Base-by-base conservation (phyloP, 2,329 filamentous ascomycete genomes). In the Penicillium sumatraense region DNA sequence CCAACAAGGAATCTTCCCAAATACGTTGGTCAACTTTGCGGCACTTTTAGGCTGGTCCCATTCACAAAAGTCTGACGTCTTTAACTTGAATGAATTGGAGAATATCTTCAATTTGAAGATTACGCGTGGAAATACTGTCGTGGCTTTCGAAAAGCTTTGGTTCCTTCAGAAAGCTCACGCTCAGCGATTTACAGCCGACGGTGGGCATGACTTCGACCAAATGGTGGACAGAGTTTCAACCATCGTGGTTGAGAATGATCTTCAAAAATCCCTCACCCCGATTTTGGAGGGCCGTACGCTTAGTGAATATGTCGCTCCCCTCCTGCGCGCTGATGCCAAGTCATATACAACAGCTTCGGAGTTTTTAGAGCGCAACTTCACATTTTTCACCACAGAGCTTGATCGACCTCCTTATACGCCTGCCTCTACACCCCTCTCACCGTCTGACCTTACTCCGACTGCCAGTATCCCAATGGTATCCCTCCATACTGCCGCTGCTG, bases 81-180 rank as follows among this genome's bases (percentile, higher is more conserved):
- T 93, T 77, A 83, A 81, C 21, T 75, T 97, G 54, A 70, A 86
- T 1, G 84, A 91, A 9, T 83, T 99, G 50, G 81, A 91, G 41
- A 72, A 87, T 16, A 86, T 86, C 55, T 93, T 97, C 70, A 86
- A 87, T 42, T 81, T 96, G 61, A 92, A 91, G 68, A 96, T 97
- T 75, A 98, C 92, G 3, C 90, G 89, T 65, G 93, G 93, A 9
- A 93, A 97, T 71, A 91, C 93, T 6, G 88, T 89, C 13, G 90
- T 97, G 16, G 86, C 89, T 18, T 83, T 88, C 48, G 85, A 87
- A 46, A 99, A 98, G 70, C 82, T 98, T 14, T 83, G 85, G 64
- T 91, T 87, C 71, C 83, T 98, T 46, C 91, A 97, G 68, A 86
- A 84, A 63, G 82, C 84, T 44, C 90, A 93, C 68, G 82, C 81